Percentiles rank a stretch among this genome's conserved stretches.
Conservation (phyloP, 2,329 filamentous ascomycete genomes). For the Claviceps spartinae region DNA sequence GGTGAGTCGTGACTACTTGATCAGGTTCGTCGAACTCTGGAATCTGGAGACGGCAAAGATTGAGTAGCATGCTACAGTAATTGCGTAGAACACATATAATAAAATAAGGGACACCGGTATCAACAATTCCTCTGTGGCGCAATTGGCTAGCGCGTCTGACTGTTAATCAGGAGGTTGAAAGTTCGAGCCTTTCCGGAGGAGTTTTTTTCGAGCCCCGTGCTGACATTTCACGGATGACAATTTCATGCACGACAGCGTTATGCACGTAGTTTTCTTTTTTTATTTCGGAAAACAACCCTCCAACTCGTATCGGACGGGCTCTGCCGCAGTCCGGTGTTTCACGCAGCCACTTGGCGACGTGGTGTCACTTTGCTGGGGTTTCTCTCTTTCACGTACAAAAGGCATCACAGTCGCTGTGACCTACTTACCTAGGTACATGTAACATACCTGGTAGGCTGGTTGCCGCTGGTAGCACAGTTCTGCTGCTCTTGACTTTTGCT, state of each 20-base stretch:
- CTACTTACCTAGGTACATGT: too few species aligned
- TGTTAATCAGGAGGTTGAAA: slow-evolving; percentile 29
- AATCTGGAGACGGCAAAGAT: too few species aligned
- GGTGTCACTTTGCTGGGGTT: background rate
- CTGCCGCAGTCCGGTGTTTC: background rate
- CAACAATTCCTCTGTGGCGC: slow-evolving; percentile 25
- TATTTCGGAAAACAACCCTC: background rate
- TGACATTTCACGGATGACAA: too few species aligned
- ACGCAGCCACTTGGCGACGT: background rate
- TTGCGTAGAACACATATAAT: too few species aligned
- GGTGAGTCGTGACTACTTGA: too few species aligned
- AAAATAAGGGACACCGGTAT: rapidly evolving
- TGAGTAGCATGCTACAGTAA: too few species aligned
- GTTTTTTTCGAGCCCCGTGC: background rate
- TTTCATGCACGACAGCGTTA: background rate
- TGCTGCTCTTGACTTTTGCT: too few species aligned
- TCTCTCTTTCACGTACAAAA: background rate
- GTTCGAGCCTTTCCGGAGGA: slow-evolving; percentile 2
- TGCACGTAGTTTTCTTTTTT: background rate
- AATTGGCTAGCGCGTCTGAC: slow-evolving; percentile 47
- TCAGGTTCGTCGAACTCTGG: too few species aligned
- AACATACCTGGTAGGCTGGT: too few species aligned
- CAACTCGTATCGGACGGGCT: background rate
- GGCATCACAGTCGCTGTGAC: background rate
- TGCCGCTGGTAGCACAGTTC: too few species aligned